Conservation (phyloP, 495 filamentous ascomycete genomes). For the Oleoguttula mirabilis region DNA sequence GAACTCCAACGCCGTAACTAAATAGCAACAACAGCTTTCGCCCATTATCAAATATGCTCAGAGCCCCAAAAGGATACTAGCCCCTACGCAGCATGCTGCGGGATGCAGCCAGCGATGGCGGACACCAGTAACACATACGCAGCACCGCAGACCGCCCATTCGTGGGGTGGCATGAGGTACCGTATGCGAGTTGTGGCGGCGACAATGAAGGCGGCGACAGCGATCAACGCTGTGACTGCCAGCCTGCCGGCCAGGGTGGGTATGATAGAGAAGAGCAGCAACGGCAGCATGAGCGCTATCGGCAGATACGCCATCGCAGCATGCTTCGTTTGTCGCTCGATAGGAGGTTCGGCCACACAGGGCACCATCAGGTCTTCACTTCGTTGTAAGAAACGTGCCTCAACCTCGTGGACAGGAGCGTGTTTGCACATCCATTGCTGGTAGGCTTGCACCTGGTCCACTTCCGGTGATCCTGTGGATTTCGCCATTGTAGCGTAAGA, state of each 20-base stretch:
- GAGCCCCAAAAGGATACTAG: no score
- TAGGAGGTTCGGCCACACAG: background rate
- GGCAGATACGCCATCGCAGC: slow-evolving; percentile 6
- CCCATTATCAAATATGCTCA: no score
- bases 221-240: slow-evolving; percentile 13
- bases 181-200: slow-evolving; percentile 5
- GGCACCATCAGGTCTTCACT: slow-evolving; percentile 54
- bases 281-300: slow-evolving; percentile 13
- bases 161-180: slow-evolving; percentile 5
- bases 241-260: slow-evolving; percentile 14
- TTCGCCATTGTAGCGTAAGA: slow-evolving; percentile 49
- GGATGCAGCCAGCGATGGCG: slow-evolving; percentile 13
- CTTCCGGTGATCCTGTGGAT: slow-evolving; percentile 41
- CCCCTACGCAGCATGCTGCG: slow-evolving; percentile 2
- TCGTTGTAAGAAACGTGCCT: slow-evolving; percentile 56
- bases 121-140: slow-evolving; percentile 18
- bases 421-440: slow-evolving; percentile 51
- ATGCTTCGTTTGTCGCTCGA: background rate
- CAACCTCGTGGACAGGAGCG: slow-evolving; percentile 50
- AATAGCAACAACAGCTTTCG: no score
- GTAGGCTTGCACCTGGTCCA: slow-evolving; percentile 51
- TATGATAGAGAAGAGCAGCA: slow-evolving; percentile 16
- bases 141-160: slow-evolving; percentile 16
- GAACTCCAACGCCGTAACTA: no score
- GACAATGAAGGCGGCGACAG: slow-evolving; percentile 10